Conservation (phyloP, 2,329 filamentous ascomycete genomes). For the Phyllosticta citrichinensis region DNA sequence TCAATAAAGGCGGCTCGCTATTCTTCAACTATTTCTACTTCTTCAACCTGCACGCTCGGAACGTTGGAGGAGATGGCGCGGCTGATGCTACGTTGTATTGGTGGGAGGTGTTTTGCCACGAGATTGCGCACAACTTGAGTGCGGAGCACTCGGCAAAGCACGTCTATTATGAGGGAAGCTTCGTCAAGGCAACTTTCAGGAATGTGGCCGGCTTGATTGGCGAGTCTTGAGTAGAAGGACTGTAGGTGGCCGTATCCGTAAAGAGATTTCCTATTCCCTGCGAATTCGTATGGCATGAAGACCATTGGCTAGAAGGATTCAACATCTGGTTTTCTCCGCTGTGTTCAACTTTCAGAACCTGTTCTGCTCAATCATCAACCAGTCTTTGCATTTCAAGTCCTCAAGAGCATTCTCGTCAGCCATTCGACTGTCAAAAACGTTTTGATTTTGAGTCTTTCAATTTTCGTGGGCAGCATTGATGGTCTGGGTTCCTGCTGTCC, state of each 20-base stretch:
- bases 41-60: slow-evolving; percentile 59
- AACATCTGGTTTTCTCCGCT: too few species aligned
- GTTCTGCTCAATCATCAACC: too few species aligned
- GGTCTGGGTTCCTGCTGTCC: too few species aligned
- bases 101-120: slow-evolving; percentile 94
- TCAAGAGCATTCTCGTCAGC: too few species aligned
- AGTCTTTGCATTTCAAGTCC: too few species aligned
- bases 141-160: slow-evolving; percentile 44
- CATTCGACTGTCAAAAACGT: too few species aligned
- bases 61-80: slow-evolving; percentile 26
- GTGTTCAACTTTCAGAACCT: too few species aligned
- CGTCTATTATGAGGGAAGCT: slow-evolving; percentile 9
- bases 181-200: slow-evolving; percentile 7
- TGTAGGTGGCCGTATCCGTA: not conserved
- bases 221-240: not conserved
- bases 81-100: slow-evolving; percentile 72
- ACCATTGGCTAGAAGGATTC: too few species aligned
- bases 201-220: not conserved
- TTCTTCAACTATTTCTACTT: slow-evolving; percentile 94
- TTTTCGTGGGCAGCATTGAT: too few species aligned
- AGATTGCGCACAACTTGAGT: slow-evolving; percentile 90
- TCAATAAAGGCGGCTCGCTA: slow-evolving; percentile 76
- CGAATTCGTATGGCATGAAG: not conserved
- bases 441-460: too few species aligned
- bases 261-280: not conserved